Evolutionary conservation across 805 yeast species (phyloP).

Genomic region (Phaffomyces thermotolerans): DNA sequence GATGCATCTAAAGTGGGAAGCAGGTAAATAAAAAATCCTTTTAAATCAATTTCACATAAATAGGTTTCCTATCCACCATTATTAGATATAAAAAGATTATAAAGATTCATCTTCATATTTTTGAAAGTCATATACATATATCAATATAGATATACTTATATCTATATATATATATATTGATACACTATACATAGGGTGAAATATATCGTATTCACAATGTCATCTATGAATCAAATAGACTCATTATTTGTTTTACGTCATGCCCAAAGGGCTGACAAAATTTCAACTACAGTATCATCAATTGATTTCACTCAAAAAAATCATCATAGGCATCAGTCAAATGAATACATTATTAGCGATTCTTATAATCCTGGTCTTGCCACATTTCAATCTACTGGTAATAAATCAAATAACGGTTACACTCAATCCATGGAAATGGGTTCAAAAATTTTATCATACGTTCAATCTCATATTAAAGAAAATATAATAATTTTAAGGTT

Average conservation of each 20-base stretch:
- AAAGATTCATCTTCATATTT: too few relatives aligned
- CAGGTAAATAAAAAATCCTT: too few relatives aligned
- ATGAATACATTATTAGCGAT: slow-evolving; percentile 12
- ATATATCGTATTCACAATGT: too few relatives aligned
- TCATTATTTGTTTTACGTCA: slow-evolving; percentile 23
- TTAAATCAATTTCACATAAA: too few relatives aligned
- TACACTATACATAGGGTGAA: too few relatives aligned
- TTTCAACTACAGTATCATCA: slow-evolving; percentile 21
- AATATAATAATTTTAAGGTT: slow-evolving; percentile 13
- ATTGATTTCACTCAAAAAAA: slow-evolving; percentile 14
- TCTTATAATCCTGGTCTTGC: slow-evolving; percentile 23
- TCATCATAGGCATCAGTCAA: slow-evolving; percentile 1
- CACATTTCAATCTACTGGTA: slow-evolving; percentile 19
- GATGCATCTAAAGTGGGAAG: too few relatives aligned
- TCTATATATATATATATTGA: too few relatives aligned
- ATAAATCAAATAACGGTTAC: slow-evolving; percentile 24
- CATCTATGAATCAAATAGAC: slow-evolving; percentile 6
- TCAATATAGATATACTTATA: too few relatives aligned
- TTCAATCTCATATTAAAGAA: slow-evolving; percentile 13
- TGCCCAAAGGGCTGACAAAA: slow-evolving; percentile 23
- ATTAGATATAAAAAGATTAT: too few relatives aligned
- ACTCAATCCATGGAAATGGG: slow-evolving; percentile 22
- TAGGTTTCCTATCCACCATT: too few relatives aligned
- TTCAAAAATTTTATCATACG: slow-evolving; percentile 16
- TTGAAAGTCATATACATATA: too few relatives aligned